phyloP scores from a whole-genome alignment of 306 rosid species.

The Psophocarpus tetragonolobus region DNA sequence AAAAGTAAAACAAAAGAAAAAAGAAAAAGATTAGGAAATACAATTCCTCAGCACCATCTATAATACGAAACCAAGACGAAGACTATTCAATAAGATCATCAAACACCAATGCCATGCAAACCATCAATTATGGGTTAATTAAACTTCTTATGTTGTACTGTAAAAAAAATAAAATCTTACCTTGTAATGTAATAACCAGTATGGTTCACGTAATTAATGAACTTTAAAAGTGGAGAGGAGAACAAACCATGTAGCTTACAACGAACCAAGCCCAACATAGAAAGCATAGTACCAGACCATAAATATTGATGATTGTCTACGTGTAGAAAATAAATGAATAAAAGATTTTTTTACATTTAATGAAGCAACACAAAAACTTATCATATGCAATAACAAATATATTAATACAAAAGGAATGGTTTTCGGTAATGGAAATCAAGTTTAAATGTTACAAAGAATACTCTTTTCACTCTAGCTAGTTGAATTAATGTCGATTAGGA shows the following conservation, averaged over 20 bases:
- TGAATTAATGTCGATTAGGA: background rate
- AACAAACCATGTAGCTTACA: background rate
- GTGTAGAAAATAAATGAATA: background rate
- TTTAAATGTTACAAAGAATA: background rate
- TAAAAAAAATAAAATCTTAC: too few relatives aligned
- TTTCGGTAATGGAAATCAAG: background rate
- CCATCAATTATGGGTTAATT: too few relatives aligned
- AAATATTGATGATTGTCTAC: background rate
- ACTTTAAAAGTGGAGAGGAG: background rate
- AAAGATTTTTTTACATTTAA: background rate
- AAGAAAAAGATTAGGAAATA: too few relatives aligned
- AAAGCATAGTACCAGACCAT: background rate
- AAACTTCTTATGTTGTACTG: too few relatives aligned
- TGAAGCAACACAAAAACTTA: background rate
- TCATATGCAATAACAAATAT: too few relatives aligned
- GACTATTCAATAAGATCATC: background rate
- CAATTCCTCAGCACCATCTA: background rate
- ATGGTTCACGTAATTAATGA: background rate
- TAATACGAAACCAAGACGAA: background rate
- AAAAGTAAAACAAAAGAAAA: too few relatives aligned
- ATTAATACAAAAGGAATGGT: background rate
- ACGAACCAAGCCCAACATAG: background rate
- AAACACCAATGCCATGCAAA: too few relatives aligned
- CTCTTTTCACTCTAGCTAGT: background rate
- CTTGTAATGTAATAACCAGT: background rate